These are phyloP conservation scores for Alternaria viburni DNA, from an alignment of 2,329 filamentous ascomycete genomes.

Conservation along the genomic window DNA sequence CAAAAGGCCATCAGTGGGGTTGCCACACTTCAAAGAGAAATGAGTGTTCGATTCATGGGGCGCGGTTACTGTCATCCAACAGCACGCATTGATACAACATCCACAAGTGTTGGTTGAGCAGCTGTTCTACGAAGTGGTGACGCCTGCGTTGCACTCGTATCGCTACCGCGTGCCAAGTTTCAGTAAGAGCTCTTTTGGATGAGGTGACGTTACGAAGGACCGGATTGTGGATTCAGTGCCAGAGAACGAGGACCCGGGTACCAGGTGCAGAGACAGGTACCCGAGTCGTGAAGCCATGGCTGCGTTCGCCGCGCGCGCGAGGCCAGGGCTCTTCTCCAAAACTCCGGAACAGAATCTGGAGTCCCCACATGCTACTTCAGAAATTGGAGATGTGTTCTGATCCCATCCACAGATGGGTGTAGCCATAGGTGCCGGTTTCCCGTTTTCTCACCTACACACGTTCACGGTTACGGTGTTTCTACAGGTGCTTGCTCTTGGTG, in stretches of 20 bases:
- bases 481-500: neutral
- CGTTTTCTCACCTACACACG: neutral
- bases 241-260: neutral
- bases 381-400: neutral
- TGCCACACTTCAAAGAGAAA: neutral
- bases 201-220: neutral
- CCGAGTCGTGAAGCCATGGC: neutral
- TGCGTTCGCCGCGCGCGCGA: neutral
- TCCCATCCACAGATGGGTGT: neutral
- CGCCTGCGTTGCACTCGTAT: constrained; percentile 15
- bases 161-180: neutral
- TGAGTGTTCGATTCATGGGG: constrained; percentile 1
- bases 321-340: neutral
- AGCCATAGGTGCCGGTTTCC: neutral
- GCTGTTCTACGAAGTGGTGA: neutral
- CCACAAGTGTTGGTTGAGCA: neutral
- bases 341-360: neutral
- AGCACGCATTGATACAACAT: constrained; percentile 7
- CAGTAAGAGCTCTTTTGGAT: neutral
- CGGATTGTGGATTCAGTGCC: constrained; percentile 1
- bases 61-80: constrained; percentile 14
- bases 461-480: neutral
- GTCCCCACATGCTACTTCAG: neutral
- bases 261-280: neutral
- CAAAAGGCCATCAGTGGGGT: neutral